Conservation (phyloP, 148 eudicot genomes). For the Linanthus parryae region DNA sequence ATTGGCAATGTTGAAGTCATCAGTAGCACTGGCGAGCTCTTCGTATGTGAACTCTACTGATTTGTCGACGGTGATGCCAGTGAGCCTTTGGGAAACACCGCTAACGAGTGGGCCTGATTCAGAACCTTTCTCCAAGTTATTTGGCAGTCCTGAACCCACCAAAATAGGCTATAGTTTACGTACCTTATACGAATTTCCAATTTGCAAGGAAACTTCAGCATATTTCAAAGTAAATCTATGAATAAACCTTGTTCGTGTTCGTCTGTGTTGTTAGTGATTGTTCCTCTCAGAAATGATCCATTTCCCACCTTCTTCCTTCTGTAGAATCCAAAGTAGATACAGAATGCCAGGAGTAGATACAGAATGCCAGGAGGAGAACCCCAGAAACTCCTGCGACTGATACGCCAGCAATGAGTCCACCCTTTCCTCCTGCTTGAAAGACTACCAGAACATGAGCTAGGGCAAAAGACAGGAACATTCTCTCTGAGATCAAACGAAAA, state of each 20-base stretch:
- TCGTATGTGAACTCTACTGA: constrained; percentile 49
- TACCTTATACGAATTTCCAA: too few species aligned
- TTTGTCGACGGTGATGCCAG: constrained; percentile 35
- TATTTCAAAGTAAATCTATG: too few species aligned
- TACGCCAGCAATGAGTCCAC: constrained; percentile 45
- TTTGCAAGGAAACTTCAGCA: too few species aligned
- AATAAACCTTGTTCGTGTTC: constrained; percentile 28
- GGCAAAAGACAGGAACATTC: background rate
- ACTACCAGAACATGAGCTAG: constrained; percentile 6
- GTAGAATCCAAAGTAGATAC: constrained; percentile 25
- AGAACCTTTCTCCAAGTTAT: constrained; percentile 26
- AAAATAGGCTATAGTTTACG: too few species aligned
- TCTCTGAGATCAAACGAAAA: too few species aligned
- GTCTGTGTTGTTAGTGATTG: constrained; percentile 5
- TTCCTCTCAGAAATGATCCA: constrained; percentile 15
- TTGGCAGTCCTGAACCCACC: too few species aligned
- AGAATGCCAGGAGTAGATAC: too few species aligned
- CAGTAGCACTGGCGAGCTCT: constrained; percentile 46
- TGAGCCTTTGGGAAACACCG: constrained; percentile 13
- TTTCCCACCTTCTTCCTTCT: constrained; percentile 21
- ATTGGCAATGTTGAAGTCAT: constrained; percentile 31
- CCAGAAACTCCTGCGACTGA: constrained; percentile 31
- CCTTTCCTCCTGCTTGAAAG: constrained; percentile 29
- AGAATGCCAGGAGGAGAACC: constrained; percentile 19
- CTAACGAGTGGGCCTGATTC: constrained; percentile 17